Evolutionary conservation across 2,329 filamentous ascomycete genomes (phyloP).

Genomic region (Hypoxylon sp.): DNA sequence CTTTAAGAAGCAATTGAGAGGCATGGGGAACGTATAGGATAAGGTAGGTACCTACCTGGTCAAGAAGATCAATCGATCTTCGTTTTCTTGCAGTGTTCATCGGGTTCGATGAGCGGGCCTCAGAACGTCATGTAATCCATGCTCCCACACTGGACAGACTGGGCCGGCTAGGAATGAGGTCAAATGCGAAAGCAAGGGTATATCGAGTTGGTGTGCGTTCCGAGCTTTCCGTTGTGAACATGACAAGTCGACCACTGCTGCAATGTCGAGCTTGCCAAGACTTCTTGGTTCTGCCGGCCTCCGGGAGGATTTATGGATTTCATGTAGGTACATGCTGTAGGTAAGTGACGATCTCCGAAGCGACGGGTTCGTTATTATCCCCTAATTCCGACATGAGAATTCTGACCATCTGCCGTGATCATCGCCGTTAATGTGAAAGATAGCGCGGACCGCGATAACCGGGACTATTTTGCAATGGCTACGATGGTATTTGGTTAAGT

Average conservation of each 20-base stretch:
- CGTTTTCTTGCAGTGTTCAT: slow-evolving; percentile 4
- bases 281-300: slow-evolving; percentile 24
- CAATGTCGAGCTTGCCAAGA: slow-evolving; percentile 37
- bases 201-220: slow-evolving; percentile 25
- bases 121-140: slow-evolving; percentile 25
- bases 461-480: background rate
- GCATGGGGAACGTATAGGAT: background rate
- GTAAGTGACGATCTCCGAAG: slow-evolving; percentile 26
- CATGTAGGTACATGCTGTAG: slow-evolving; percentile 18
- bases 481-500: background rate
- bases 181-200: slow-evolving; percentile 35
- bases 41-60: slow-evolving; percentile 1
- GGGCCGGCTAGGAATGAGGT: slow-evolving; percentile 24
- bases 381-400: slow-evolving; percentile 15
- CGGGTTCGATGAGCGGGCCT: slow-evolving; percentile 1
- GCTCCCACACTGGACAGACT: slow-evolving; percentile 8
- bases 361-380: slow-evolving; percentile 9
- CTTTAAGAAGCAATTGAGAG: background rate
- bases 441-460: background rate
- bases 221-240: slow-evolving; percentile 40
- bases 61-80: slow-evolving; percentile 14
- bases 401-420: background rate
- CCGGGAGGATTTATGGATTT: slow-evolving; percentile 25
- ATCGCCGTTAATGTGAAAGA: background rate
- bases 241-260: slow-evolving; percentile 19